Percentiles rank a stretch among this genome's conserved stretches.
These are phyloP conservation scores for Silene coronaria DNA, from an alignment of 179 eudicot genomes.

Conservation along the genomic window DNA sequence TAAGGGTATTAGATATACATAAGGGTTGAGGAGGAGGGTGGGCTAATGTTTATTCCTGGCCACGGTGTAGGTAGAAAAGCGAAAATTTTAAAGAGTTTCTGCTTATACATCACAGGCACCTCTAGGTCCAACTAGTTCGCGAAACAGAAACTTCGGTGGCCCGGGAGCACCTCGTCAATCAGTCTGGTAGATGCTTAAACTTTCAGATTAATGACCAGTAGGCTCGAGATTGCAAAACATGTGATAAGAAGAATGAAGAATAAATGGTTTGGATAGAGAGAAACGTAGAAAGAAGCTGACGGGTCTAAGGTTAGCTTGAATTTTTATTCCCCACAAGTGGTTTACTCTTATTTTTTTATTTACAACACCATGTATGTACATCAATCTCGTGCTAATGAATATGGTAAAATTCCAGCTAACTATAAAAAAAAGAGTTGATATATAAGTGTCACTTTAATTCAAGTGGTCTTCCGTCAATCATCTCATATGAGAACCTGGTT, in stretches of 20 bases:
- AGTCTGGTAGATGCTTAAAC: neutral
- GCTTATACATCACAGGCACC: no score
- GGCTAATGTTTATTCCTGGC: no score
- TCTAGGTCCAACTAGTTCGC: no score
- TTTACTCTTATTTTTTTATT: neutral
- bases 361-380: neutral
- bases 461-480: no score
- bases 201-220: neutral
- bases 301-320: neutral
- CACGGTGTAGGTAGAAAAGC: no score
- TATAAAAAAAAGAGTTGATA: no score
- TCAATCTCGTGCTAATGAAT: neutral
- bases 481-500: no score
- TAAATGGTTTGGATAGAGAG: neutral
- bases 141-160: no score
- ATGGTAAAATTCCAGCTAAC: neutral
- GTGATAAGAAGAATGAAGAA: neutral
- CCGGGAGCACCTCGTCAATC: neutral
- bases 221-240: neutral
- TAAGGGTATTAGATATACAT: no score
- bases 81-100: no score
- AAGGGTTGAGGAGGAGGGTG: no score
- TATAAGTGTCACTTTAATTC: no score
- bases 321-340: neutral
- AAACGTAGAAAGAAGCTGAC: neutral